Base-by-base conservation (phyloP, 257 asterid genomes). In the Scutellaria barbata region DNA sequence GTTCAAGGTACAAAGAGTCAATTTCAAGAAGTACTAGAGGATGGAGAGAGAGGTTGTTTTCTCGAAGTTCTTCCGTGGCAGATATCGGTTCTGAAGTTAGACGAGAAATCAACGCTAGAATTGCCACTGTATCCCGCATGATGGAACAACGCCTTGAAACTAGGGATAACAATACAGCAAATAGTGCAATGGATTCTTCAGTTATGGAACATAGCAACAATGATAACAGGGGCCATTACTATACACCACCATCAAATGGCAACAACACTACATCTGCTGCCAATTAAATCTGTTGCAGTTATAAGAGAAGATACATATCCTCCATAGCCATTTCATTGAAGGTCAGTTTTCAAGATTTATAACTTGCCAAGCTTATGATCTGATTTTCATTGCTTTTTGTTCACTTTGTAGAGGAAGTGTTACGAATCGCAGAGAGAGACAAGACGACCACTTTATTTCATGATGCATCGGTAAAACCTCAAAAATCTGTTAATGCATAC, bases 1-100 rank as follows among this genome's bases (percentile, higher is more conserved):
- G 41, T 39, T 47, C 6, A 64, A 92, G 98, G 84, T 90, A 90
- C 82, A 87, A 83, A 82, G 97, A 92, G 65, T 82, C 92, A 0
- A 81, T 90, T 76, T 80, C 92, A 7, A 83, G 83, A 84, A 84
- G 80, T 68, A 85, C 95, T 10, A 77, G 76, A 78, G 95, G 85
- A 63, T 90, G 89, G 97, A 92, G 79, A 78, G 98, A 92, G 74
- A 88, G 81, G 83, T 80, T 90, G 66, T 85, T 90, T 78, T 83
- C 95, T 64, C 83, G 92, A 67, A 90, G 81, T 84, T 63, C 85
- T 50, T 88, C 96, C 54, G 76, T 87, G 88, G 83, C 96, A 33
- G 96, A 90, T 67, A 83, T 86, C 57, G 85, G 96, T 56, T 80
- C 84, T 46, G 96, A 88, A 71, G 94, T 77, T 59, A 76, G 82